Evolutionary conservation across 306 rosid genomes (phyloP).

Genomic region (Trifolium dubium): DNA sequence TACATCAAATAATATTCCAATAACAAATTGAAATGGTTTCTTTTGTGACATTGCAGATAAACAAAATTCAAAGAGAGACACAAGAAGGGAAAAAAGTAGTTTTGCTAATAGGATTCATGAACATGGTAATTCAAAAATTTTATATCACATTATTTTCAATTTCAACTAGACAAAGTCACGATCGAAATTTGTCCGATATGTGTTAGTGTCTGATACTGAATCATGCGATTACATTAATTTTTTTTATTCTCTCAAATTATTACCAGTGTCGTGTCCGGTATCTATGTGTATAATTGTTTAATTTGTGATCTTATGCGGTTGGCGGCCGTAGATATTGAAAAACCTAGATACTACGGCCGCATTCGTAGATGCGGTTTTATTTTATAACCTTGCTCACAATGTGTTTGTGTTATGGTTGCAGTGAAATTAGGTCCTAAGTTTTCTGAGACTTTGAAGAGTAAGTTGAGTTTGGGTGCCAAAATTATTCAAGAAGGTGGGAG

Average conservation of each 20-base stretch:
- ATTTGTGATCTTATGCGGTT: too few species aligned
- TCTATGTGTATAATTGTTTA: too few species aligned
- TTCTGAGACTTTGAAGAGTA: slow-evolving; percentile 71
- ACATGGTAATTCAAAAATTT: slow-evolving; percentile 55
- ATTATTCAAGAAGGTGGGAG: slow-evolving; percentile 79
- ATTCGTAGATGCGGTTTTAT: not conserved
- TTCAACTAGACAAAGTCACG: not conserved
- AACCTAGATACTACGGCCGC: too few species aligned
- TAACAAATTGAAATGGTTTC: not conserved
- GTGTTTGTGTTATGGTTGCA: slow-evolving; percentile 40
- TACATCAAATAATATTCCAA: not conserved
- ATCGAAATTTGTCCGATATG: not conserved
- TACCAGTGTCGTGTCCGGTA: too few species aligned
- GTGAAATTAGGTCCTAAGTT: slow-evolving; percentile 73
- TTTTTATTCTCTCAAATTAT: too few species aligned
- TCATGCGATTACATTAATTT: too few species aligned
- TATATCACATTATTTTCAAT: not conserved
- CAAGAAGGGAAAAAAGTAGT: slow-evolving; percentile 45
- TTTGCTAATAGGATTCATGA: slow-evolving; percentile 64
- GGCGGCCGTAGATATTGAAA: too few species aligned
- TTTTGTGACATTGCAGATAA: slow-evolving; percentile 36
- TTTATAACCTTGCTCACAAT: not conserved
- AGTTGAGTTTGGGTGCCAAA: slow-evolving; percentile 74
- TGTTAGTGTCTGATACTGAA: too few species aligned
- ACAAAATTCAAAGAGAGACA: slow-evolving; percentile 40